Evolutionary conservation across 2,329 filamentous ascomycete species (phyloP).

Genomic region (Geoglossum cookeanum): DNA sequence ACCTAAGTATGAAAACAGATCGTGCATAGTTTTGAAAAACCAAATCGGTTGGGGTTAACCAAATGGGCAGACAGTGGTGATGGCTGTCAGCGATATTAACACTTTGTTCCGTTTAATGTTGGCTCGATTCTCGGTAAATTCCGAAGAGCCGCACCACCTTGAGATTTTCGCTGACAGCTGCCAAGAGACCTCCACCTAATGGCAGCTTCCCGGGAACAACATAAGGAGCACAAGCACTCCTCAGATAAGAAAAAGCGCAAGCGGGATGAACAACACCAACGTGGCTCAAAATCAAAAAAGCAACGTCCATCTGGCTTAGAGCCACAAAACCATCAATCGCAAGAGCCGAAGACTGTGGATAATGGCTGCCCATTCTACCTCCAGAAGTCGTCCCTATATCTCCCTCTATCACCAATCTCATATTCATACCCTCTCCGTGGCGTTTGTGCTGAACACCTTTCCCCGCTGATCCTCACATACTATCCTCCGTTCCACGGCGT

Average conservation of each 20-base stretch:
- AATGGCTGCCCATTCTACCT: constrained; percentile 50
- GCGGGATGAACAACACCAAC: constrained; percentile 18
- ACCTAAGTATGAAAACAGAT: constrained; percentile 33
- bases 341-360: background rate
- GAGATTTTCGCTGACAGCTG: constrained; percentile 8
- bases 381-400: constrained; percentile 64
- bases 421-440: constrained; percentile 52
- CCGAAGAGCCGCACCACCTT: background rate
- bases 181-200: constrained; percentile 8
- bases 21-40: background rate
- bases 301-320: constrained; percentile 16
- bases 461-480: constrained; percentile 58
- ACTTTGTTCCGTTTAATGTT: background rate
- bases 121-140: background rate
- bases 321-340: background rate
- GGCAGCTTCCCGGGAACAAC: constrained; percentile 12
- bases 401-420: constrained; percentile 52
- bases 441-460: constrained; percentile 54
- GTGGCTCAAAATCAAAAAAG: constrained; percentile 18
- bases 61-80: background rate
- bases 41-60: background rate
- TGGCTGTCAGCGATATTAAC: background rate
- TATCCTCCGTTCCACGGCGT: constrained; percentile 54
- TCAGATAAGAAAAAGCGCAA: constrained; percentile 24
- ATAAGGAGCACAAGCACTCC: constrained; percentile 14